phyloP scores from a whole-genome alignment of 108 stramenopile genomes.

The Nitzschia sp. region DNA sequence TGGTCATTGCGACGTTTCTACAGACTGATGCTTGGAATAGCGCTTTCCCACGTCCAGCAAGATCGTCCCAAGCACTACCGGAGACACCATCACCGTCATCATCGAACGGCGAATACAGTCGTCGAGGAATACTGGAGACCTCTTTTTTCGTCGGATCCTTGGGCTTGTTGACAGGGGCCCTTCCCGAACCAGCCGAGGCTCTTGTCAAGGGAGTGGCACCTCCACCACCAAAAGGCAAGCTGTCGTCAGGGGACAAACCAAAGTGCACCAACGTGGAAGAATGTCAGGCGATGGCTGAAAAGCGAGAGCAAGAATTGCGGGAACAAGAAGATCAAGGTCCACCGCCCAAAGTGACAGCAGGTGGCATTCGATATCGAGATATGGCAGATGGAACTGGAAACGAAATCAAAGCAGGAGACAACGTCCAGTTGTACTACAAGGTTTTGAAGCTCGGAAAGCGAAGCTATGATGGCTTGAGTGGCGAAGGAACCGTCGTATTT shows the following conservation, averaged over 20 bases:
- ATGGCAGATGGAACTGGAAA: conserved; percentile 26
- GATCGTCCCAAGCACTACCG: too few species aligned
- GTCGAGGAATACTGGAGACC: background rate
- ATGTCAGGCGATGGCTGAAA: conserved; percentile 77
- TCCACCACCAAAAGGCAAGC: conserved; percentile 51
- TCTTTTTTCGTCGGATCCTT: background rate
- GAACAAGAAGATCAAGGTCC: conserved; percentile 29
- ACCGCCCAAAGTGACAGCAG: conserved; percentile 39
- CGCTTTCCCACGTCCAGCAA: too few species aligned
- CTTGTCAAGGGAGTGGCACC: conserved; percentile 88
- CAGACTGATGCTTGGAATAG: too few species aligned
- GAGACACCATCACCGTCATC: too few species aligned
- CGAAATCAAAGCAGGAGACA: conserved; percentile 56
- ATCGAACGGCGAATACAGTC: too few species aligned
- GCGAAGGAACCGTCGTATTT: conserved; percentile 88
- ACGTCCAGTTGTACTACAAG: conserved; percentile 62
- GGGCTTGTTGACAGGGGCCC: background rate
- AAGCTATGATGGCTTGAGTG: conserved; percentile 81
- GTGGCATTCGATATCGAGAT: conserved; percentile 63
- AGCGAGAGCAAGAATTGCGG: conserved; percentile 38
- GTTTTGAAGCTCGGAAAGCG: conserved; percentile 87
- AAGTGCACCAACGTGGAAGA: conserved; percentile 88
- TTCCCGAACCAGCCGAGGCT: conserved; percentile 33
- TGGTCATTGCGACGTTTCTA: too few species aligned
- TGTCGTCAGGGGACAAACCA: conserved; percentile 23